A percentile compares a stretch with the other conserved stretches of the same genome.
Conservation (phyloP, 2,329 filamentous ascomycete species). For the Colletotrichum sp. region DNA sequence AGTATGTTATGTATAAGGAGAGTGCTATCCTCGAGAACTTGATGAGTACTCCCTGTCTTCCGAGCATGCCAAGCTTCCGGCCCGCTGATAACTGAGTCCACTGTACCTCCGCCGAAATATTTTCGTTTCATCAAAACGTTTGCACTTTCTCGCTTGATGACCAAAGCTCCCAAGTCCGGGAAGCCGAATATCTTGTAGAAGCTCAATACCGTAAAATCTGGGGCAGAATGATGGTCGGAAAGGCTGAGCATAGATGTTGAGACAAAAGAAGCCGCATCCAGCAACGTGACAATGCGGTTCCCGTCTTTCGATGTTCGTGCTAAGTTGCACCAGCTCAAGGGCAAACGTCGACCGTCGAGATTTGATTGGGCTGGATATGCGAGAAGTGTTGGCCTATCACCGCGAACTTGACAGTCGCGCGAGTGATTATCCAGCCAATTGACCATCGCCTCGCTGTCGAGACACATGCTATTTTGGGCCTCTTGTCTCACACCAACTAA, state of each 20-base stretch:
- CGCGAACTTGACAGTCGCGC: conserved; percentile 28
- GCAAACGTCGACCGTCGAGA: conserved; percentile 81
- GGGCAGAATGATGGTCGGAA: conserved; percentile 60
- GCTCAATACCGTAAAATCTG: conserved; percentile 87
- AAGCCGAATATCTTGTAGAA: conserved; percentile 99
- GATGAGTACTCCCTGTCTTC: background rate
- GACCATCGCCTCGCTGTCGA: conserved; percentile 14
- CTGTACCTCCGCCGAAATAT: background rate
- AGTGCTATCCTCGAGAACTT: background rate
- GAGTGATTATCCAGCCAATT: background rate
- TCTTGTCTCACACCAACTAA: conserved; percentile 73
- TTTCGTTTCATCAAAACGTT: background rate
- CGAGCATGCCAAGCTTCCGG: background rate
- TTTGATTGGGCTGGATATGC: conserved; percentile 93
- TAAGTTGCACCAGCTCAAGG: conserved; percentile 61
- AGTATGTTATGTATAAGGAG: background rate
- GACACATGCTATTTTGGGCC: conserved; percentile 53
- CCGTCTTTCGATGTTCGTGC: background rate
- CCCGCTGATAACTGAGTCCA: background rate
- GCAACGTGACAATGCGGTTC: background rate
- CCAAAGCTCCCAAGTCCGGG: conserved; percentile 59
- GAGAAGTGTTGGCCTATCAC: conserved; percentile 53
- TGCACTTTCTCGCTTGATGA: background rate
- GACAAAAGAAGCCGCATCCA: conserved; percentile 76
- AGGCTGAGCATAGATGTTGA: conserved; percentile 80